Conservation (phyloP, 106 monocot genomes). For the Iris macrosiphon region DNA sequence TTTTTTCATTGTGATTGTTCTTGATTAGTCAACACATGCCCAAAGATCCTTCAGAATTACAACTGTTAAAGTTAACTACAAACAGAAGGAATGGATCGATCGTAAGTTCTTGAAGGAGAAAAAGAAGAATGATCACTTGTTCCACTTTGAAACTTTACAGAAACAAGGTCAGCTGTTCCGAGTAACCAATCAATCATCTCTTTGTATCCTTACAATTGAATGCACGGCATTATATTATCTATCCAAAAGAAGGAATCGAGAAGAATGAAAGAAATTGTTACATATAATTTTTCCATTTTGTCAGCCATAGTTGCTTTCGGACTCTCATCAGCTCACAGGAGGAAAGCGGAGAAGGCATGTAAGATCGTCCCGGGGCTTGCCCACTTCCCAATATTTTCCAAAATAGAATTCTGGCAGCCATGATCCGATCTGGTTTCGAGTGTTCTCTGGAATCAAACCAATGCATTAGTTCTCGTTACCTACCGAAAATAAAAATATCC, state of each 20-base stretch:
- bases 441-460: slow-evolving; percentile 37
- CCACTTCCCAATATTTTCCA: slow-evolving; percentile 23
- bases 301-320: not conserved
- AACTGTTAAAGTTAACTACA: too few relatives aligned
- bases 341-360: slow-evolving; percentile 52
- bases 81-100: slow-evolving; percentile 36
- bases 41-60: too few relatives aligned
- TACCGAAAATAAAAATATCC: not conserved
- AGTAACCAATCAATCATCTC: slow-evolving; percentile 4
- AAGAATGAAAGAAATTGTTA: not conserved
- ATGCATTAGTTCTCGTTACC: not conserved
- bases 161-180: not conserved
- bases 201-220: not conserved
- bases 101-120: slow-evolving; percentile 28
- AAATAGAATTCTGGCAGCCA: not conserved
- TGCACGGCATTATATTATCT: not conserved
- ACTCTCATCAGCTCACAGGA: slow-evolving; percentile 36
- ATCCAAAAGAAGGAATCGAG: slow-evolving; percentile 2
- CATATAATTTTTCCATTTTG: not conserved
- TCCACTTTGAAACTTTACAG: slow-evolving; percentile 1
- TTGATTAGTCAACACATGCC: too few relatives aligned
- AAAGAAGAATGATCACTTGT: not conserved
- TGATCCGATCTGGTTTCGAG: slow-evolving; percentile 14
- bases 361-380: slow-evolving; percentile 38
- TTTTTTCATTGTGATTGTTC: too few relatives aligned